Base-by-base conservation (phyloP, 768 basidiomycete genomes). In the Lactifluus echinatus region DNA sequence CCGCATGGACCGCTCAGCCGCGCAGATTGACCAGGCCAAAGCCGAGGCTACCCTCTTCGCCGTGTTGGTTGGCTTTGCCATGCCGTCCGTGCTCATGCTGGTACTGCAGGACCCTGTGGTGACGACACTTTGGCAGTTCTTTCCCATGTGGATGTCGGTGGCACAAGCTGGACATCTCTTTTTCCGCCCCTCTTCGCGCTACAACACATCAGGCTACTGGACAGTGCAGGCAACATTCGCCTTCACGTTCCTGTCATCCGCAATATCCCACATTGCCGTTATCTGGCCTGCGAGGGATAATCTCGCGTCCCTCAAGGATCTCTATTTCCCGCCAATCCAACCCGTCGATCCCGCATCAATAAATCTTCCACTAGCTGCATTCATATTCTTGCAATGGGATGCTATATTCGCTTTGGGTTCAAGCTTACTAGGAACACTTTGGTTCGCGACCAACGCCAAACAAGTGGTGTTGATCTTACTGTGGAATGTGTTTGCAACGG, bases 41-140 rank as follows among this genome's bases (percentile, higher is more conserved):
- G 62, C 62, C 17, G 60, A 61, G 15, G 62, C 62, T 2, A 19
- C 46, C 19, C 55, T 63, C 29, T 63, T 63, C 7, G 60, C 60
- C 24, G 24, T 63, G 4, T 28, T 56, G 19, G 48, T 37, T 7
- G 59, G 59, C 34, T 63, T 47, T 21, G 29, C 21, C 44, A 33
- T 61, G 11, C 59, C 53, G 7, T 33, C 59, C 14, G 62, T 5
- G 3, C 46, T 57, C 50, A 31, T 63, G 52, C 2, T 50, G 24
- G 34, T 23, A 43, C 17, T 63, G 19, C 47, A 57, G 42, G 62
- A 63, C 26, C 55, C 62, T 26, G 6, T 37, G 5, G 60, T 63
- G 33, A 63, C 62, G 3, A 55, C 49, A 5, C 36, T 56, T 23
- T 63, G 62, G 62, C 60, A 61, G 5, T 23, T 61, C 19, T 63